phyloP scores from a whole-genome alignment of 257 asterid species.

The Euphrasia confusa region DNA sequence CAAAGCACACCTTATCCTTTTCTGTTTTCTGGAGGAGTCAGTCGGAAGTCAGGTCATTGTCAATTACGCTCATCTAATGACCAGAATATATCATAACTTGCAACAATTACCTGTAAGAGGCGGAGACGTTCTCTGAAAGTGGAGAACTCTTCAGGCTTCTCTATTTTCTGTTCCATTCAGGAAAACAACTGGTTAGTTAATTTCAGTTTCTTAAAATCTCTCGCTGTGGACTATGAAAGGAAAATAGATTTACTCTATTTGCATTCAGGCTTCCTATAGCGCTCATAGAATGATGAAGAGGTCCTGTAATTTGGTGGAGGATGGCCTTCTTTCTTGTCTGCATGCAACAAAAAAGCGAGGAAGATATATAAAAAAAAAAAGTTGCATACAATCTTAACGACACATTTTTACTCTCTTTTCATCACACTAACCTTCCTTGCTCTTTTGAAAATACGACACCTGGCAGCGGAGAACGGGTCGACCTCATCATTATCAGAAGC shows the following conservation, averaged over 20 bases:
- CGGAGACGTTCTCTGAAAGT: slow-evolving; percentile 86
- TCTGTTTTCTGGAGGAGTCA: slow-evolving; percentile 63
- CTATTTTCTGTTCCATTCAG: slow-evolving; percentile 55
- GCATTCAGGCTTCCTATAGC: slow-evolving; percentile 50
- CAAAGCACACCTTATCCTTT: slow-evolving; percentile 90
- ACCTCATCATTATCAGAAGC: slow-evolving; percentile 47
- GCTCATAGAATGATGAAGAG: slow-evolving; percentile 62
- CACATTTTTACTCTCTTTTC: too few relatives aligned
- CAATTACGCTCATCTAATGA: slow-evolving; percentile 17
- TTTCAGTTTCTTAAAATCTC: neutral
- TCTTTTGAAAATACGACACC: slow-evolving; percentile 63
- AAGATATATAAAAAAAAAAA: neutral
- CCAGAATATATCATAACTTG: slow-evolving; percentile 14
- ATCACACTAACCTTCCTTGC: slow-evolving; percentile 24
- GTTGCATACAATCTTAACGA: too few relatives aligned
- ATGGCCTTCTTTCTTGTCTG: slow-evolving; percentile 62
- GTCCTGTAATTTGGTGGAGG: slow-evolving; percentile 73
- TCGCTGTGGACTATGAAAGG: neutral
- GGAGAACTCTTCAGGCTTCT: slow-evolving; percentile 60
- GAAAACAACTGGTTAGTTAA: slow-evolving; percentile 19
- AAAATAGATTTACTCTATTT: slow-evolving; percentile 41
- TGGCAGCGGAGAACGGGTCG: slow-evolving; percentile 83
- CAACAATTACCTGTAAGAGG: slow-evolving; percentile 67
- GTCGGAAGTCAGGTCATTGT: too few relatives aligned
- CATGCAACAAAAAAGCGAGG: slow-evolving; percentile 35